phyloP scores from a whole-genome alignment of 2,329 filamentous ascomycete genomes.

The Aspergillus aculeatus region DNA sequence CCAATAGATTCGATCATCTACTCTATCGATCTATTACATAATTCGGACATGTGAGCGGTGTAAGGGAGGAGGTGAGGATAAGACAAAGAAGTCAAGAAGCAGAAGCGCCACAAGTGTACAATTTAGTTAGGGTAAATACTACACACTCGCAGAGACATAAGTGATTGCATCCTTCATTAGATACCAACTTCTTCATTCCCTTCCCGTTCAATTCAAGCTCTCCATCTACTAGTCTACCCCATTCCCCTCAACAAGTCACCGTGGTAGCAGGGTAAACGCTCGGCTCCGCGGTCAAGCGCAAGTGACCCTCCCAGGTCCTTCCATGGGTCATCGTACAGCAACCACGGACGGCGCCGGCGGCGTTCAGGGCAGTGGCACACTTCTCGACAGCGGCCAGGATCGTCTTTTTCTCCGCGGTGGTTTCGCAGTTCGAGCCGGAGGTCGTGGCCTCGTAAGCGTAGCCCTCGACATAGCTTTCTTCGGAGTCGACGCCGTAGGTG shows the following conservation, averaged over 20 bases:
- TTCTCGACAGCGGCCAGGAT: slow-evolving; percentile 1
- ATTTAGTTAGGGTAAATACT: too few species aligned
- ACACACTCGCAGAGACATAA: too few species aligned
- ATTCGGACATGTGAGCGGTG: too few species aligned
- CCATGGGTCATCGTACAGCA: slow-evolving; percentile 1
- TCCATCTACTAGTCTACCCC: background rate
- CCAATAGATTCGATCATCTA: too few species aligned
- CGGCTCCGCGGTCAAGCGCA: slow-evolving; percentile 1
- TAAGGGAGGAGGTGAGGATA: too few species aligned
- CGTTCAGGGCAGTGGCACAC: background rate
- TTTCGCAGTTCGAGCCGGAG: background rate
- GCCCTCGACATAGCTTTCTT: background rate
- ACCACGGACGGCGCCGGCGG: background rate
- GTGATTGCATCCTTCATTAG: too few species aligned
- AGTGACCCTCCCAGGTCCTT: background rate
- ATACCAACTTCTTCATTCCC: too few species aligned
- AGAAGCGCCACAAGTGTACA: too few species aligned
- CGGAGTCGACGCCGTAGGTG: background rate
- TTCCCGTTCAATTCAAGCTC: too few species aligned
- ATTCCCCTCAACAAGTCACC: slow-evolving; percentile 7
- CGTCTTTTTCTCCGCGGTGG: slow-evolving; percentile 4
- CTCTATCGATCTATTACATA: too few species aligned
- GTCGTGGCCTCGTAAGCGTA: slow-evolving; percentile 6
- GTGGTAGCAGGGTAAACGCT: background rate
- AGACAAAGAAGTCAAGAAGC: too few species aligned